Evolutionary conservation across 306 rosid species (phyloP).

Genomic region (Citrullus amarus): DNA sequence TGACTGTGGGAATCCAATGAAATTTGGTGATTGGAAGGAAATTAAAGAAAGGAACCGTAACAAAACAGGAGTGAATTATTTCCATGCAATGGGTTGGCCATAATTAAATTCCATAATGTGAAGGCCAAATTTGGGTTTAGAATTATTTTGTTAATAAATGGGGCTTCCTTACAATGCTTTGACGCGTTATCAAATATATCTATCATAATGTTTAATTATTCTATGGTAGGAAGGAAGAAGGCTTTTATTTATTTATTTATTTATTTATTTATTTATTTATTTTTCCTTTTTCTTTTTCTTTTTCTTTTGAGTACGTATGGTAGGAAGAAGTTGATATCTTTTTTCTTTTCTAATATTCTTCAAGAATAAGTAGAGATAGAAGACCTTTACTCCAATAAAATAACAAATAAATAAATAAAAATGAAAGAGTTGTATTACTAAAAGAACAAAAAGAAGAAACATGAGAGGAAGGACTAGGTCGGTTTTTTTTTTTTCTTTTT

Average conservation of each 20-base stretch:
- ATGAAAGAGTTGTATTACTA: not conserved
- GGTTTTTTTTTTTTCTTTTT: too few species aligned
- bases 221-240: not conserved
- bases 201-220: not conserved
- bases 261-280: too few species aligned
- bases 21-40: not conserved
- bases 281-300: too few species aligned
- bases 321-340: not conserved
- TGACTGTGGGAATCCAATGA: constrained; percentile 2
- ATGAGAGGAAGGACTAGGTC: not conserved
- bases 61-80: not conserved
- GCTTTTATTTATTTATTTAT: too few species aligned
- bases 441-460: not conserved
- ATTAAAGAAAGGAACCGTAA: not conserved
- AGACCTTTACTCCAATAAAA: not conserved
- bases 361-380: not conserved
- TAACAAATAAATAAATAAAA: too few species aligned
- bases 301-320: not conserved
- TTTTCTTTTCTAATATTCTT: not conserved
- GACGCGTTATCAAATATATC: not conserved
- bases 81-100: not conserved
- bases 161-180: too few species aligned
- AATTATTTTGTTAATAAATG: not conserved
- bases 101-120: not conserved
- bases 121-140: not conserved